Evolutionary conservation across 192 early-diverging fungal species (phyloP).

Genomic region (Backusella australiensis): DNA sequence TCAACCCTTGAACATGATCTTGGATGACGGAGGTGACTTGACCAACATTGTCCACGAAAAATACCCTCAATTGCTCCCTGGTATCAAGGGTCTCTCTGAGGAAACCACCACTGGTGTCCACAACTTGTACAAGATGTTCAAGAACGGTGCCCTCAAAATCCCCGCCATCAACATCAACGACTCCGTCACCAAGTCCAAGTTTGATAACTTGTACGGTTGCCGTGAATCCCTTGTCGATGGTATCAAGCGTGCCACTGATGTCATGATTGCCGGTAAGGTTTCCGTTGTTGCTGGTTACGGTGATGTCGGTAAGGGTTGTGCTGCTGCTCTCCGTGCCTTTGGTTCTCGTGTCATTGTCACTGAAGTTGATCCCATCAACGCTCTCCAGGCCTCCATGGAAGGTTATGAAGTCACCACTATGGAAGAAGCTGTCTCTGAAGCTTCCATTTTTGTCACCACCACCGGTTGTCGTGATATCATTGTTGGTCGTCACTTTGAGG

Average conservation of each 20-base stretch:
- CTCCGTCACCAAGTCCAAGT: slow-evolving; percentile 99
- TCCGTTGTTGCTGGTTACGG: slow-evolving; percentile 98
- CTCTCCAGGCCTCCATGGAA: slow-evolving; percentile 98
- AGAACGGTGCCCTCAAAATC: slow-evolving; percentile 94
- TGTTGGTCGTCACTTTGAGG: slow-evolving; percentile 85
- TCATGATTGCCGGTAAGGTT: slow-evolving; percentile 99
- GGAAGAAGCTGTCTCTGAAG: slow-evolving; percentile 90
- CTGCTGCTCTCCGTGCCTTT: slow-evolving; percentile 96
- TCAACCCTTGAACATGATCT: slow-evolving; percentile 96
- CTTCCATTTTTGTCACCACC: slow-evolving; percentile 98
- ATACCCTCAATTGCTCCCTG: slow-evolving; percentile 83
- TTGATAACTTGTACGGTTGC: slow-evolving; percentile 99
- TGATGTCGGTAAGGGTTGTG: slow-evolving; percentile 99
- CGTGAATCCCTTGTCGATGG: slow-evolving; percentile 98
- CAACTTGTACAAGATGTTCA: slow-evolving; percentile 99
- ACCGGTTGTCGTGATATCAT: slow-evolving; percentile 99
- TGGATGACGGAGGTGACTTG: slow-evolving; percentile 99
- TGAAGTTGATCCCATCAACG: slow-evolving; percentile 99
- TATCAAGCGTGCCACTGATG: slow-evolving; percentile 99
- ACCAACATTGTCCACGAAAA: slow-evolving; percentile 95
- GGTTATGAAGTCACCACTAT: slow-evolving; percentile 99
- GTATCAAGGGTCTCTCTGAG: slow-evolving; percentile 95
- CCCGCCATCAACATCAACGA: slow-evolving; percentile 99
- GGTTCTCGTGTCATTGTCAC: slow-evolving; percentile 97
- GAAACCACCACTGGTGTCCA: slow-evolving; percentile 99